Conservation (phyloP, 164 flowering plant genomes). For the Amborella trichopoda region DNA sequence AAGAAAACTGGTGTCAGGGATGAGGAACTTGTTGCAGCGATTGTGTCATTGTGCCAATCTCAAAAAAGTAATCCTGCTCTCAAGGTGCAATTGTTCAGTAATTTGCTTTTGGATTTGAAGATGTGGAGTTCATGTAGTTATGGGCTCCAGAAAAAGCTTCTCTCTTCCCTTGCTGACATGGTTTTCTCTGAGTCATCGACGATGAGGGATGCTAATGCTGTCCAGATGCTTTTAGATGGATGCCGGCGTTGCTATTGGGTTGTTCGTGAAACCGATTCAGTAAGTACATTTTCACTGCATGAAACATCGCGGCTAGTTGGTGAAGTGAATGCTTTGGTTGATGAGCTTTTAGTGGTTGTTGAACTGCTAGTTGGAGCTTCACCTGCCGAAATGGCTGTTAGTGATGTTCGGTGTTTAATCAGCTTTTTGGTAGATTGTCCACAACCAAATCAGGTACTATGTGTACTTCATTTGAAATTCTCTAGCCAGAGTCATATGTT, state of each 20-base stretch:
- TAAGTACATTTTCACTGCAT: slow-evolving; percentile 52
- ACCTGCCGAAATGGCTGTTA: slow-evolving; percentile 62
- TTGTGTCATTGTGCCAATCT: slow-evolving; percentile 86
- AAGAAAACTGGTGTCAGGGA: slow-evolving; percentile 59
- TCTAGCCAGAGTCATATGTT: too few relatives aligned
- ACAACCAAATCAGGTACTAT: slow-evolving; percentile 84
- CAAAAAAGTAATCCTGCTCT: slow-evolving; percentile 66
- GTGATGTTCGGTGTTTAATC: slow-evolving; percentile 71
- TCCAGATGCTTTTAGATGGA: slow-evolving; percentile 97
- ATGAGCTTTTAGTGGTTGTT: slow-evolving; percentile 86
- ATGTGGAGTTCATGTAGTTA: slow-evolving; percentile 96
- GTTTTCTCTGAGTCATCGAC: slow-evolving; percentile 88
- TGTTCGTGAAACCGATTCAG: slow-evolving; percentile 69
- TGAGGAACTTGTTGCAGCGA: slow-evolving; percentile 92
- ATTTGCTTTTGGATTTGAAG: slow-evolving; percentile 76
- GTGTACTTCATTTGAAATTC: too few relatives aligned
- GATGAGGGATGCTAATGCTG: slow-evolving; percentile 95
- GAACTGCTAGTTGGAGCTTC: slow-evolving; percentile 87
- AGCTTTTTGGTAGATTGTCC: slow-evolving; percentile 94
- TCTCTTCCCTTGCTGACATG: slow-evolving; percentile 97
- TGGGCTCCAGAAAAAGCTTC: slow-evolving; percentile 92
- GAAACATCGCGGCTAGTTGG: slow-evolving; percentile 63
- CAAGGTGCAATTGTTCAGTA: slow-evolving; percentile 85
- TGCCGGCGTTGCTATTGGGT: slow-evolving; percentile 97
- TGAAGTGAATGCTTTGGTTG: slow-evolving; percentile 94